Conservation (phyloP, 345 rosid species). For the Eucalyptus urophylla region DNA sequence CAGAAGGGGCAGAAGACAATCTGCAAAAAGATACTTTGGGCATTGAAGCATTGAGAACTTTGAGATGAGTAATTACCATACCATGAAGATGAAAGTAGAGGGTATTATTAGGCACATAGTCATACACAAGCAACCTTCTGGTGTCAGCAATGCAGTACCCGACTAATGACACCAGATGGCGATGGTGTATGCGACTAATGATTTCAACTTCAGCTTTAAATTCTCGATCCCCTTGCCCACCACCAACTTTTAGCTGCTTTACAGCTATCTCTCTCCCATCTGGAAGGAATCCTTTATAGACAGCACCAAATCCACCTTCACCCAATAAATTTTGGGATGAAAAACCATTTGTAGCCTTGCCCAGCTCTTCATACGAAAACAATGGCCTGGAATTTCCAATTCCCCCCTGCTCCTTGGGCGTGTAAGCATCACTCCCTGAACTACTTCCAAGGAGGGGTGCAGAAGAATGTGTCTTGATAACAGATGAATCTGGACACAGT, state of each 20-base stretch:
- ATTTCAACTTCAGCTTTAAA: slow-evolving; percentile 92
- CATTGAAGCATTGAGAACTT: not conserved
- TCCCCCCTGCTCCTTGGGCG: slow-evolving; percentile 50
- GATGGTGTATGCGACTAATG: slow-evolving; percentile 89
- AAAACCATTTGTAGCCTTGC: slow-evolving; percentile 66
- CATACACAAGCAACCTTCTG: slow-evolving; percentile 76
- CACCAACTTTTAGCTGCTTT: slow-evolving; percentile 72
- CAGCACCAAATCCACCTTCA: slow-evolving; percentile 93
- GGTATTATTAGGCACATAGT: slow-evolving; percentile 73
- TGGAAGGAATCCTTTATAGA: slow-evolving; percentile 68
- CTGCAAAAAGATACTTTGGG: not conserved
- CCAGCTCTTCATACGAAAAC: slow-evolving; percentile 67
- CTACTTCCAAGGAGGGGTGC: slow-evolving; percentile 58
- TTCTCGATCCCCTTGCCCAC: slow-evolving; percentile 92
- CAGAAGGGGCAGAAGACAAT: not conserved
- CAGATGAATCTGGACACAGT: slow-evolving; percentile 37
- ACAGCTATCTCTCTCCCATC: slow-evolving; percentile 89
- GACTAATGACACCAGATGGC: slow-evolving; percentile 87
- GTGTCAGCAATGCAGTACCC: slow-evolving; percentile 87
- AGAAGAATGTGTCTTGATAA: slow-evolving; percentile 40
- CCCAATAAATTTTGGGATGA: slow-evolving; percentile 73
- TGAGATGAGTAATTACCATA: slow-evolving; percentile 8
- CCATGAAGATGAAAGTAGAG: slow-evolving; percentile 96
- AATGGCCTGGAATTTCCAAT: slow-evolving; percentile 65
- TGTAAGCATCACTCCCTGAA: slow-evolving; percentile 37